Evolutionary conservation across 192 early-diverging fungal species (phyloP).

Genomic region (Jimgerdemannia flammicorona): DNA sequence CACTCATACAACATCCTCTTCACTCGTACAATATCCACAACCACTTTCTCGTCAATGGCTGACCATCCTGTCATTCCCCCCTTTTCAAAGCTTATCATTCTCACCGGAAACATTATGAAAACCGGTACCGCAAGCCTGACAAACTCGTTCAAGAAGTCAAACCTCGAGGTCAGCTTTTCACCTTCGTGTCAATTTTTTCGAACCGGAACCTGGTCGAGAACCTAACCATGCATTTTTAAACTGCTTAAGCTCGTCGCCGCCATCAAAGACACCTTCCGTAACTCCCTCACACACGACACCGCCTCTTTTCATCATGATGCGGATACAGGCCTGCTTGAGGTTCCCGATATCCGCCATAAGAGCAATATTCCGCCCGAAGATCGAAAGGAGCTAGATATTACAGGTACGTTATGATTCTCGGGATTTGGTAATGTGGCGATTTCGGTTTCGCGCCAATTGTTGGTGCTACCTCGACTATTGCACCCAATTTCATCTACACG

Average conservation of each 20-base stretch:
- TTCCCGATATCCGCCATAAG: constrained; percentile 36
- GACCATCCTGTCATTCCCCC: neutral
- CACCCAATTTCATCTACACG: too few species aligned
- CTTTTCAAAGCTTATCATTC: constrained; percentile 31
- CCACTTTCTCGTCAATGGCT: neutral
- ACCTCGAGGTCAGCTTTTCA: constrained; percentile 38
- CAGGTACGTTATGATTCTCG: constrained; percentile 16
- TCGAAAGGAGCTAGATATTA: constrained; percentile 22
- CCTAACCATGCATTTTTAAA: neutral
- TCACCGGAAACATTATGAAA: constrained; percentile 50
- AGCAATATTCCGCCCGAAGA: constrained; percentile 29
- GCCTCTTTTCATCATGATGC: constrained; percentile 38
- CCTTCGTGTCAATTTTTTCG: neutral
- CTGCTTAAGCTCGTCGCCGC: constrained; percentile 40
- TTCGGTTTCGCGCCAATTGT: too few species aligned
- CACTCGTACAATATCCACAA: too few species aligned
- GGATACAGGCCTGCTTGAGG: constrained; percentile 33
- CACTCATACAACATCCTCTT: too few species aligned
- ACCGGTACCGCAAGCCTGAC: constrained; percentile 34
- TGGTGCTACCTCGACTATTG: too few species aligned
- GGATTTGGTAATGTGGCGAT: too few species aligned
- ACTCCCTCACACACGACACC: constrained; percentile 26
- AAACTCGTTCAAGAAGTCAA: constrained; percentile 38
- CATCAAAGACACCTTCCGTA: constrained; percentile 40
- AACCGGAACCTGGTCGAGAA: too few species aligned